Evolutionary conservation across 1,139 yeast genomes (phyloP), one percentile per base, ranked within the genome.

Genomic region (Komagataea norvegica): DNA sequence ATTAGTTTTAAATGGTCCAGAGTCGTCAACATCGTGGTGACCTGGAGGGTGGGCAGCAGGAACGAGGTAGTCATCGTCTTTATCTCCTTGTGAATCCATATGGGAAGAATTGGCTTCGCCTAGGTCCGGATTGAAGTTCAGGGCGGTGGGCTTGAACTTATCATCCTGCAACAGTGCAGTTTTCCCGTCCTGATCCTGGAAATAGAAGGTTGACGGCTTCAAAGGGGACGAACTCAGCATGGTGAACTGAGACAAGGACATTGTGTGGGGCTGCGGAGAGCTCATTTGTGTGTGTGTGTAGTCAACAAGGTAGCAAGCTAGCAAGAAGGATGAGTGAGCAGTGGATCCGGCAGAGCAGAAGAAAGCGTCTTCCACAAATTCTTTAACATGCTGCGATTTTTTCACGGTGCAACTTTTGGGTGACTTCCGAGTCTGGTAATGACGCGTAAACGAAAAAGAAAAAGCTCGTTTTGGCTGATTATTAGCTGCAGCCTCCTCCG

Each of bases 171-270:
- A 13, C 3, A 33, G 7, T 13, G 23, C 26, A 16, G 21, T 31
- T 30, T 31, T 28, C 8, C 14, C 7, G 5, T 17, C 40, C 8
- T 37, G 40, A 16, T 37, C 37, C 24, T 44, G 30, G 36, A 46
- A 46, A 32, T 46, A 45, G 19, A 31, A 46, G 9, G 31, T 41
- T 14, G 48, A 43, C 1, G 44, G 42, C 24, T 45, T 46, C 27
- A 46, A 25, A 4, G 50, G 50, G 1, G 50, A 46, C 6, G 47
- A 44, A 33, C 41, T 41, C 32, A 46, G 27, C 43, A 46, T 36
- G 9, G 47, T 41, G 37, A 36, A 44, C 21, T 46, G 44, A 3
- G 49, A 46, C 19, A 42, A 24, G 4, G 45, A 43, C 21, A 44
- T 26, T 3, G 40, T 29, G 18, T 34, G 46, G n/a, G 38, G 42